Evolutionary conservation across 257 asterid genomes (phyloP), one percentile per base, ranked within the genome.

Genomic region (Orobanche coerulescens): DNA sequence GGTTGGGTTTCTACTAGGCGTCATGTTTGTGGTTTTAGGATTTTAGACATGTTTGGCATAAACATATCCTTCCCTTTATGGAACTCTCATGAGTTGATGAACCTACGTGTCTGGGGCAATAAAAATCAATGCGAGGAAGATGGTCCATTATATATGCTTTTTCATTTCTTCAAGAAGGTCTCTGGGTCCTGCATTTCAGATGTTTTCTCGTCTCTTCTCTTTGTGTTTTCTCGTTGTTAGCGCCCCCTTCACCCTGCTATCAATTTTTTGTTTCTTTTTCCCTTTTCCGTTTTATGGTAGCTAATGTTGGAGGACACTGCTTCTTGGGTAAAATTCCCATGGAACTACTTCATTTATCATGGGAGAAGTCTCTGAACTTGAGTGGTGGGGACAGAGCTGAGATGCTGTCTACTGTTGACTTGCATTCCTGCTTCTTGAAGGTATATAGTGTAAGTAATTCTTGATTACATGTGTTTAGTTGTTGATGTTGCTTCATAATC

Each of bases 321-420:
- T 81, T 89, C 60, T 52, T 85, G 75, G 96, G 97, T 49, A 87
- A 80, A 79, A 80, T 93, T 69, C 92, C 96, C 11, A 75, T 93
- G 96, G 97, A 89, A 64, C 53, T 81, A 47, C 84, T 86, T 62
- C 85, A 80, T 65, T 68, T 89, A 31, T 85, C 90, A 12, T 89
- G 95, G 97, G 95, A 83, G 71, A 82, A 85, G 70, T 84, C 96
- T 48, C 75, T 86, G 54, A 78, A 80, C 72, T 73, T 93, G 84
- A 79, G 88, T 74, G 56, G 76, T n/a, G 96, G 94, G 53, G 87
- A 82, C 69, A 83, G 84, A 76, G 94, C 90, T 51, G 97, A 87
- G 88, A 89, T 85, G 84, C 75, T 85, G 54, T 87, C 84, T 3
- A 84, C 88, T 20, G 95, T 87, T 62, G 94, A 90, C 72, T 70